Percentiles rank a stretch among this genome's conserved stretches.
Evolutionary conservation across 2,329 filamentous ascomycete species (phyloP).

Genomic region (Cladosporium velox): DNA sequence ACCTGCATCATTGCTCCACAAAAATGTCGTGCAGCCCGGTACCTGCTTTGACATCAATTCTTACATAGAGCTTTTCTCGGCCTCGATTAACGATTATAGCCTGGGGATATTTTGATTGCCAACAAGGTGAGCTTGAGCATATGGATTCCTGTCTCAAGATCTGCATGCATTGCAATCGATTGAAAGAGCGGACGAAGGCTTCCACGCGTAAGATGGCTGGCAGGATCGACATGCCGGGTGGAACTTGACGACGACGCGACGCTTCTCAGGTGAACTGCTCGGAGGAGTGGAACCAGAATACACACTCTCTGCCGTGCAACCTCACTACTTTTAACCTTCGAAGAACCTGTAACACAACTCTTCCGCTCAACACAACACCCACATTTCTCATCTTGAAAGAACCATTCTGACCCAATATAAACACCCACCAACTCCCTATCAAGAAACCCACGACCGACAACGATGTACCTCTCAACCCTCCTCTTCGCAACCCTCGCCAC

Average conservation of each 20-base stretch:
- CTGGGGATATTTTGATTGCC: no score
- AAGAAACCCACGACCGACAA: background rate
- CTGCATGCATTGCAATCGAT: background rate
- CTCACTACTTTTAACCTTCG: background rate
- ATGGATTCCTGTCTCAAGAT: background rate
- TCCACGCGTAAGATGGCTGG: background rate
- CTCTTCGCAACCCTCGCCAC: conserved; percentile 16
- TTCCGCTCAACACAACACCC: background rate
- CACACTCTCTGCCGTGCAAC: background rate
- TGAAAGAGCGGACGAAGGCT: background rate
- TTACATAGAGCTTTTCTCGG: background rate
- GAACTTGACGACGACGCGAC: conserved; percentile 18
- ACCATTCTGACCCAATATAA: no score
- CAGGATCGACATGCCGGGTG: conserved; percentile 8
- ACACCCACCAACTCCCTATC: background rate
- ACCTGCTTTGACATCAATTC: background rate
- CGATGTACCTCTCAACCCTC: conserved; percentile 6
- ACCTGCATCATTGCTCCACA: conserved; percentile 4
- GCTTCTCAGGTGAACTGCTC: background rate
- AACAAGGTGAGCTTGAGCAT: background rate
- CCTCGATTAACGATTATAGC: background rate
- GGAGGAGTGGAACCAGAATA: background rate
- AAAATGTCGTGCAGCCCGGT: background rate
- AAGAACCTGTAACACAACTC: background rate
- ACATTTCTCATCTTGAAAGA: background rate